Base-by-base conservation (phyloP, 805 yeast species). In the Gaillardinia entomophila region DNA sequence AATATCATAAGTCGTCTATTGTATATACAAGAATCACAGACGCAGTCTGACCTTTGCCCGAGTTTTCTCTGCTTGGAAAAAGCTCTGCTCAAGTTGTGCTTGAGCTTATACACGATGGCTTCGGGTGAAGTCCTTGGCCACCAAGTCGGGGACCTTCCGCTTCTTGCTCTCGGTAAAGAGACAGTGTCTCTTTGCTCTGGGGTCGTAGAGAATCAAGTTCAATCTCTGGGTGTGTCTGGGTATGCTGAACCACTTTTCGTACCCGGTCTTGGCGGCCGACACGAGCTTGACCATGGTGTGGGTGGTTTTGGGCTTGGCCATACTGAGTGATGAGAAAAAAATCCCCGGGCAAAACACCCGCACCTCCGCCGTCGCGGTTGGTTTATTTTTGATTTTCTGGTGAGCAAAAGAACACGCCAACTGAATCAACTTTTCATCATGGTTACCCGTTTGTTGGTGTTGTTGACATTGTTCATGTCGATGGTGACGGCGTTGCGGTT, bases 261-360 rank as follows among this genome's bases (percentile, higher is more conserved):
- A 85, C 1, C 97, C 97, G 1, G 97, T 89, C 46, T 82, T 76
- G 12, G 97, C 97, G 2, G 92, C 73, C 2, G 97, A 90, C 2
- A 89, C 67, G 41, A 90, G 73, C 58, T 87, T 86, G 36, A 90
- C 82, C 52, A 89, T 79, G 3, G 95, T 82, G 45, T 79, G 79
- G 51, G 88, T 79, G 16, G 84, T 71, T 61, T 85, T 85, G 28
- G 82, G 78, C 57, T 82, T 53, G 15, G 31, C 39, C 24, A 19
- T 19, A 10, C 8, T 6, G 8, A 19, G 10, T 6, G 22, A 19
- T 19, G 22, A 19, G 10, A 10, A 19, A 19, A 19, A 19, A 19
- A 19, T 19, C 8, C n/a, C n/a, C n/a, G n/a, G n/a, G n/a, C n/a
- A n/a, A n/a, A n/a, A n/a, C n/a, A n/a, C n/a, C n/a, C n/a, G n/a